A percentile compares a stretch with the other conserved stretches of the same genome.
Conservation (phyloP, 1,284 basidiomycete species). For the Pseudomicrostroma phylloplanum region DNA sequence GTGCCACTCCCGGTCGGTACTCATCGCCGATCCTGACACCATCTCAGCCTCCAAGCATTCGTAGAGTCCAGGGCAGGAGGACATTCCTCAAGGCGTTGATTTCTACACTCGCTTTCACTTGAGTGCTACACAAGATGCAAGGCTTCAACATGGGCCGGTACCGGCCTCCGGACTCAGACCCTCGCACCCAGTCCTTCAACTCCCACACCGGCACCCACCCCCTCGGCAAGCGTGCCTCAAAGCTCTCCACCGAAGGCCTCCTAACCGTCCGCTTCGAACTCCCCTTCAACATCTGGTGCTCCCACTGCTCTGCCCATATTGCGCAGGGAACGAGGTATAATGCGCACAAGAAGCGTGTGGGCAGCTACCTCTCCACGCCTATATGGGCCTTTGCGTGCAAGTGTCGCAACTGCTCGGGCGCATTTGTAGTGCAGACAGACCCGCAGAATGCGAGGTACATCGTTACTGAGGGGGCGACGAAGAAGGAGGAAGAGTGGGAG, state of each 20-base stretch:
- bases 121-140: conserved; percentile 29
- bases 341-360: conserved; percentile 93
- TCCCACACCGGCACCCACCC: conserved; percentile 14
- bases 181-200: conserved; percentile 23
- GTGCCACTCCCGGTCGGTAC: too few relatives aligned
- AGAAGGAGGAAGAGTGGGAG: conserved; percentile 6
- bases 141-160: conserved; percentile 48
- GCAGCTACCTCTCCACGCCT: conserved; percentile 88
- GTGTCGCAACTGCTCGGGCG: conserved; percentile 83
- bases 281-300: conserved; percentile 94
- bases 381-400: conserved; percentile 94
- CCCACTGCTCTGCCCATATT: conserved; percentile 19
- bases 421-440: conserved; percentile 96
- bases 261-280: conserved; percentile 73
- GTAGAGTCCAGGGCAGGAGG: too few relatives aligned
- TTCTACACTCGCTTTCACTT: too few relatives aligned
- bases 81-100: too few relatives aligned
- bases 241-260: not conserved
- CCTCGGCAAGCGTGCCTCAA: conserved; percentile 72
- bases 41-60: too few relatives aligned
- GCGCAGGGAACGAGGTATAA: conserved; percentile 67
- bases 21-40: too few relatives aligned
- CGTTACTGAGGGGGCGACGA: conserved; percentile 72
- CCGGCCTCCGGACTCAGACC: conserved; percentile 30
- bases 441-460: conserved; percentile 95